Base-by-base conservation (phyloP, 768 basidiomycete genomes). In the Mycena kentingensis region DNA sequence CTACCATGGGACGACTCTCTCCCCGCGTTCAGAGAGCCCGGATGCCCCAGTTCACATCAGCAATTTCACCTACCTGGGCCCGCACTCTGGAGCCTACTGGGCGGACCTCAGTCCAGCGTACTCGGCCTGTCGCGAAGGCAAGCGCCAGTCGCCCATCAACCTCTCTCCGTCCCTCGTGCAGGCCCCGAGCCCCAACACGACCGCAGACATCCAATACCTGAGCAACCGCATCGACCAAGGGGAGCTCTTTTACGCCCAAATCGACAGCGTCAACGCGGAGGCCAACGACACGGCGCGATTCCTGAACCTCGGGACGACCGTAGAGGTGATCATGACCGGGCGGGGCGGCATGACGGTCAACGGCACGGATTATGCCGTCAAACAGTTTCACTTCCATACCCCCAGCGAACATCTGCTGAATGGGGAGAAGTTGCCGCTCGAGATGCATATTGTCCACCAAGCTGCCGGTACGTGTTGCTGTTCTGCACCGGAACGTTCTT, bases 321-420 rank as follows among this genome's bases (percentile, higher is more conserved):
- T 55, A 3, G 54, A 55, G 21, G 49, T 50, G 4, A 2, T n/a
- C 32, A 4, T 51, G 3, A 16, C 10, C 6, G 54, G 54, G 18
- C n/a, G n/a, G n/a, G n/a, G n/a, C n/a, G 43, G 7, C 7, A n/a
- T 39, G 15, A 41, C 8, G 2, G 29, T 43, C 47, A 41, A n/a
- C 4, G 34, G 18, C 3, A 21, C 8, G 22, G 21, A 1, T 15
- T 49, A 7, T 8, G 1, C 49, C 4, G 18, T 55, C 12, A 44
- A 35, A 21, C 54, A 55, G 36, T 51, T 55, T 31, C 49, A 55
- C 32, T 19, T 55, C 4, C 54, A 51, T 31, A 55, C 54, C 8
- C 54, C 54, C 26, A 42, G 39, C 32, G 54, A 55, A 35, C 54
- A 55, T 27, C 38, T 47, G 3, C 35, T 55, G 7, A 4, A 50